A percentile compares a stretch with the other conserved stretches of the same genome.
These are phyloP conservation scores for Xylariaceae sp. DNA, from an alignment of 2,329 filamentous ascomycete genomes.

Conservation along the genomic window DNA sequence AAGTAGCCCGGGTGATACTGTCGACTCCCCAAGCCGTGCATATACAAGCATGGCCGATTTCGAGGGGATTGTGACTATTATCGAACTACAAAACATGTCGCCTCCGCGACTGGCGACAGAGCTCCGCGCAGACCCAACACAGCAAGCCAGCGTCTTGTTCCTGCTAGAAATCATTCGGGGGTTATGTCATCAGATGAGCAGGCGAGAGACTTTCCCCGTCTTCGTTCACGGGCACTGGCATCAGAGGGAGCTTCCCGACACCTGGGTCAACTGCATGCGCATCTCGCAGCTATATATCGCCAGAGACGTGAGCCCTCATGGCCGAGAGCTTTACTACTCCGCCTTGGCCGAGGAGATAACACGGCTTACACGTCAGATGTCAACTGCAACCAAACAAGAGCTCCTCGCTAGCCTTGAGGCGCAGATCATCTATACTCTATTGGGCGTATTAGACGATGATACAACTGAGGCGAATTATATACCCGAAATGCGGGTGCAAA, in stretches of 20 bases:
- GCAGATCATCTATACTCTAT: constrained; percentile 30
- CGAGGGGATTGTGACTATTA: background rate
- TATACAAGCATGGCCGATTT: background rate
- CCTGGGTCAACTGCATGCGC: constrained; percentile 27
- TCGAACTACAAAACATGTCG: background rate
- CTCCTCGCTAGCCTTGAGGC: constrained; percentile 24
- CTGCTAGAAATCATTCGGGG: constrained; percentile 33
- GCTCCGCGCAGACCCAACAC: constrained; percentile 31
- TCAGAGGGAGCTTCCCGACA: constrained; percentile 23
- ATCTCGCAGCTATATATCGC: constrained; percentile 26
- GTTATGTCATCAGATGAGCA: constrained; percentile 32
- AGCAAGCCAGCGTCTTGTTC: constrained; percentile 29
- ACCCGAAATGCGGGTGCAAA: constrained; percentile 27
- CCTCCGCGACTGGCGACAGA: constrained; percentile 28
- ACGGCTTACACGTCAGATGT: constrained; percentile 18
- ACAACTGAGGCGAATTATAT: constrained; percentile 1
- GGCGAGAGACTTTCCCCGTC: constrained; percentile 31
- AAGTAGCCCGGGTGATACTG: constrained; percentile 12
- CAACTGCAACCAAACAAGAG: constrained; percentile 16
- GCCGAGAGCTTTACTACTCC: constrained; percentile 22
- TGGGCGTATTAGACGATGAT: constrained; percentile 27
- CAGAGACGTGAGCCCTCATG: background rate
- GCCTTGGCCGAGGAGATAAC: constrained; percentile 28
- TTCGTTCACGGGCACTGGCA: constrained; percentile 36
- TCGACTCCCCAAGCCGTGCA: background rate